Percentiles rank a stretch among this genome's conserved stretches.
These are phyloP conservation scores for Claviceps arundinis DNA, from an alignment of 2,329 filamentous ascomycete species.

Conservation along the genomic window DNA sequence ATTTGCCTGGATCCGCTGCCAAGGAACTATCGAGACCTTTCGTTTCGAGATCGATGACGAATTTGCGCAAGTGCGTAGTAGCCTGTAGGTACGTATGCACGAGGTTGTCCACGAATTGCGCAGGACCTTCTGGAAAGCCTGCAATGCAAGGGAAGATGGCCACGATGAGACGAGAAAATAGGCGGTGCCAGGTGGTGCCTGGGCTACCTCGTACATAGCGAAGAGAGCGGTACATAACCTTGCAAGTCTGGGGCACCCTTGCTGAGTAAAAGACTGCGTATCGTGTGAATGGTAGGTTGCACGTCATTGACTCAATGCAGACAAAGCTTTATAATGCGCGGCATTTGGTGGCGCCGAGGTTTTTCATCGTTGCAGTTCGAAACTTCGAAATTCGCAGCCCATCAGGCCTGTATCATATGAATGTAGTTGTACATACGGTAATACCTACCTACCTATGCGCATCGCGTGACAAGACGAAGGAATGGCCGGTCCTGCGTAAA, in stretches of 20 bases:
- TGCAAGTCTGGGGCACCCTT: background rate
- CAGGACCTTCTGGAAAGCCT: background rate
- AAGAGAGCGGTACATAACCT: no score
- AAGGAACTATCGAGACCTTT: background rate
- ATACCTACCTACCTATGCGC: background rate
- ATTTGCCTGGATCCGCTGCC: background rate
- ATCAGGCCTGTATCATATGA: background rate
- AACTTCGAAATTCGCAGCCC: background rate
- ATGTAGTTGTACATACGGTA: no score
- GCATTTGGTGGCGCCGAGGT: background rate
- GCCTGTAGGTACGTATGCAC: background rate
- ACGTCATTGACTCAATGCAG: background rate
- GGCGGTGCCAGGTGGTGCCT: background rate
- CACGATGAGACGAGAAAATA: background rate
- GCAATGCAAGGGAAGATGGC: background rate
- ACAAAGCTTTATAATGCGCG: background rate
- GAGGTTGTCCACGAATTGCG: background rate
- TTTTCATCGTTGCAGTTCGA: background rate
- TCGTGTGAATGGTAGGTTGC: background rate
- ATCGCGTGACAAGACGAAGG: background rate
- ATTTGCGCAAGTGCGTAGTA: background rate
- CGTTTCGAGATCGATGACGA: background rate
- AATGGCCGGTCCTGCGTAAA: background rate
- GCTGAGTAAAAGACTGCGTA: background rate
- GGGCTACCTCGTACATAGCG: background rate